These are phyloP conservation scores for Crataegus laevigata DNA, from an alignment of 306 rosid species.

Conservation along the genomic window DNA sequence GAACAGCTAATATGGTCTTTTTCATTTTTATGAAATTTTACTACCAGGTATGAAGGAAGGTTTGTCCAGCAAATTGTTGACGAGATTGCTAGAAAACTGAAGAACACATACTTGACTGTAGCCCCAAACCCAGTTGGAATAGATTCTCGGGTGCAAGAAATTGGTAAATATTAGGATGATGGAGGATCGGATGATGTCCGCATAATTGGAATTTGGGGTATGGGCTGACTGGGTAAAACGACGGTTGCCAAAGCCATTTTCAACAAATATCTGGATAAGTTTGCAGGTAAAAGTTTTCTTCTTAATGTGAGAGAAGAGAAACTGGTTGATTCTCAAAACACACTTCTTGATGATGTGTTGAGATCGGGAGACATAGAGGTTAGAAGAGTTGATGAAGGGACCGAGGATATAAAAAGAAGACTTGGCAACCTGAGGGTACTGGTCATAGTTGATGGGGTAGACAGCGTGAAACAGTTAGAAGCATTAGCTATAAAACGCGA, in stretches of 20 bases:
- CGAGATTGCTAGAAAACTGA: not conserved
- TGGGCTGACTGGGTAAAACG: not conserved
- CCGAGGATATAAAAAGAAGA: not conserved
- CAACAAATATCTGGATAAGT: not conserved
- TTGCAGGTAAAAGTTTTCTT: constrained; percentile 10
- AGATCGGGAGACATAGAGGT: not conserved
- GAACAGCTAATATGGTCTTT: not conserved
- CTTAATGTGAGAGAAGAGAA: not conserved
- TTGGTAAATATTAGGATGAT: no score
- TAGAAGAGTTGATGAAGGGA: not conserved
- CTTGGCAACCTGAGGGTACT: not conserved
- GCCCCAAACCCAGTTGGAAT: not conserved
- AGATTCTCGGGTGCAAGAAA: no score
- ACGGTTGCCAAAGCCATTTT: constrained; percentile 17
- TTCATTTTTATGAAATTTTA: not conserved
- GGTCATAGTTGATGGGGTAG: constrained; percentile 11
- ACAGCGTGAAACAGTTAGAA: not conserved
- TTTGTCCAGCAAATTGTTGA: not conserved
- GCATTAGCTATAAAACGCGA: not conserved
- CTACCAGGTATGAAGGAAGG: not conserved
- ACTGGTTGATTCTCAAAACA: not conserved
- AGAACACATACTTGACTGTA: not conserved
- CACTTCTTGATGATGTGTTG: constrained; percentile 3
- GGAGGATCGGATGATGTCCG: no score
- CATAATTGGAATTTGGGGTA: not conserved